Evolutionary conservation across 495 filamentous ascomycete genomes (phyloP), one percentile per base, ranked within the genome.

Genomic region (Acidiella bohemica): DNA sequence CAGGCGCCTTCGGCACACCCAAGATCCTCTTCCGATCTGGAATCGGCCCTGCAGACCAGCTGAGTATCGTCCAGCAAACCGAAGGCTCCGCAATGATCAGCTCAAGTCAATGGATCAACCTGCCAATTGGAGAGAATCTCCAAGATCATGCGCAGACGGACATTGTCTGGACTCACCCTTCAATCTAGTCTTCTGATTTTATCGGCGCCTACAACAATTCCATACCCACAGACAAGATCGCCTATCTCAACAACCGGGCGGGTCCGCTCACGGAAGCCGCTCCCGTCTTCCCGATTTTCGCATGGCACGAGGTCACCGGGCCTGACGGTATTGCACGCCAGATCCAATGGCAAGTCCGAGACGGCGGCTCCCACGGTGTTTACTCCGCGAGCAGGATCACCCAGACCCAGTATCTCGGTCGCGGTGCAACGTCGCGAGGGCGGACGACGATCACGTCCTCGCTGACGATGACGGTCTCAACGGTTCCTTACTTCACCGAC

Each of bases 91-190:
- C 24, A 17, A 44, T 59, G 23, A 68, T 73, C 57, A 68, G 67
- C 52, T 72, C 65, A 49, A 74, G 74, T 19, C 51, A 71, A 14
- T 84, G 79, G 79, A 80, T 86, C 51, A 62, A 73, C 45, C 65
- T 81, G 9, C 80, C 81, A 14, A 79, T 86, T 17, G 80, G 81
- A 20, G 67, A 78, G 50, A 81, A 80, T 52, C 56, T 84, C 32
- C 70, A 75, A 42, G 80, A 84, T 54, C 80, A 86, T 56, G 65
- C 74, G 39, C 78, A 81, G 57, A 83, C 81, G 46, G 70, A 80
- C 50, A 65, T 73, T 14, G 67, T 76, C 37, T 65, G 81, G 42
- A 66, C 64, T 28, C 73, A 80, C 46, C 67, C 70, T 32, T 59
- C 66, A 35, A 67, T 79, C 26, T 61, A 60, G 7, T 63, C 72